phyloP scores from a whole-genome alignment of 2,329 filamentous ascomycete species.

The Xylariaceae sp. region DNA sequence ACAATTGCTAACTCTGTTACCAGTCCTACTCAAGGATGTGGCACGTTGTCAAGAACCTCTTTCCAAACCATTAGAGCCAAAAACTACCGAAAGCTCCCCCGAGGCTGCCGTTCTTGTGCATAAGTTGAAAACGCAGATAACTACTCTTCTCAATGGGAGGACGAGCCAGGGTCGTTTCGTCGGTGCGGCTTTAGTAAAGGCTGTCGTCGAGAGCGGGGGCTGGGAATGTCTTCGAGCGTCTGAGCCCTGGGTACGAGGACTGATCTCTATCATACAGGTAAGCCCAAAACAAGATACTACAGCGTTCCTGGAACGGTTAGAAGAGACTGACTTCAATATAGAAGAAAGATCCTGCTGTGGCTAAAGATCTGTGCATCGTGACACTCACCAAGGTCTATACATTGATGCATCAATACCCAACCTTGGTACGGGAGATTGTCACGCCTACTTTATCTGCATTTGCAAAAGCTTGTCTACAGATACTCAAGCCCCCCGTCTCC shows the following conservation, averaged over 20 bases:
- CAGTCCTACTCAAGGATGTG: slow-evolving; percentile 69
- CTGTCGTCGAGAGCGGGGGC: slow-evolving; percentile 80
- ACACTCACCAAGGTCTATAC: slow-evolving; percentile 84
- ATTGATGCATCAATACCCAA: slow-evolving; percentile 81
- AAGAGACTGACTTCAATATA: slow-evolving; percentile 43
- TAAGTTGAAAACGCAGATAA: slow-evolving; percentile 80
- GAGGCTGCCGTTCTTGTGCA: slow-evolving; percentile 77
- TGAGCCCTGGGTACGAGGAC: slow-evolving; percentile 77
- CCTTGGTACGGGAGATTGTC: slow-evolving; percentile 84
- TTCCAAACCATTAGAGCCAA: slow-evolving; percentile 66
- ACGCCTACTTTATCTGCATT: slow-evolving; percentile 81
- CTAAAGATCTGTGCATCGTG: slow-evolving; percentile 79
- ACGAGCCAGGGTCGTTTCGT: slow-evolving; percentile 77
- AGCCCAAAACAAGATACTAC: slow-evolving; percentile 25
- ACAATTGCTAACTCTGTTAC: slow-evolving; percentile 76
- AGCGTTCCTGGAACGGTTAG: neutral
- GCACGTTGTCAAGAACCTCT: slow-evolving; percentile 65
- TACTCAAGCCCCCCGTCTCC: slow-evolving; percentile 57
- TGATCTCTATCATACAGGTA: slow-evolving; percentile 77
- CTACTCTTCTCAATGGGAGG: slow-evolving; percentile 78
- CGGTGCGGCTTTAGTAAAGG: slow-evolving; percentile 80
- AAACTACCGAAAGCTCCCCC: slow-evolving; percentile 64
- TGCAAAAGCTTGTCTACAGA: slow-evolving; percentile 73
- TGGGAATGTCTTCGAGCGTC: slow-evolving; percentile 80
- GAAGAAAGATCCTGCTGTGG: slow-evolving; percentile 78